Evolutionary conservation across 148 eudicot genomes (phyloP).

Genomic region (Suaeda aralocaspica): DNA sequence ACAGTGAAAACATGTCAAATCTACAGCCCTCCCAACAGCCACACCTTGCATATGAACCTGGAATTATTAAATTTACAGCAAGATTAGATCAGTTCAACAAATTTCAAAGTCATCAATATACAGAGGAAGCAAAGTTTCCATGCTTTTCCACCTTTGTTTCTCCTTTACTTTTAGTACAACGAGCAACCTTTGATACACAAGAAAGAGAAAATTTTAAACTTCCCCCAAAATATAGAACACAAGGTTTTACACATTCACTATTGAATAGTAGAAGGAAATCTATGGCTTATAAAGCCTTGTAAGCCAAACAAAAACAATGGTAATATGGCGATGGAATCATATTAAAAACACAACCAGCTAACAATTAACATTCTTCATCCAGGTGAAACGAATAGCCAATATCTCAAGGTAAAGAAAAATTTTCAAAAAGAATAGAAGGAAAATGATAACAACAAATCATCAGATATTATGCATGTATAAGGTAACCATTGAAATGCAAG

Average conservation of each 20-base stretch:
- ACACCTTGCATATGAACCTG: conserved; percentile 98
- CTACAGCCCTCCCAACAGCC: conserved; percentile 93
- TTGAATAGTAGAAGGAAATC: neutral
- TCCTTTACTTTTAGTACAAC: neutral
- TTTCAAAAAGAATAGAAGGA: no score
- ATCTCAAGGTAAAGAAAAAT: no score
- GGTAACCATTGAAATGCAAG: neutral
- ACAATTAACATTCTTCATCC: no score
- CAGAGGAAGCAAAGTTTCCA: neutral
- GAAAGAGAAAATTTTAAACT: neutral
- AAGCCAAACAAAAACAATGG: no score
- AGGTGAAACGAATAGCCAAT: no score
- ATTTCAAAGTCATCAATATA: neutral
- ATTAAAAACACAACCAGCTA: neutral
- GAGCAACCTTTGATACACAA: neutral
- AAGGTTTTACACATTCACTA: no score
- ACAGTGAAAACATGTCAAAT: conserved; percentile 57
- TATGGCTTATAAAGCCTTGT: neutral
- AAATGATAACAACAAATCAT: neutral
- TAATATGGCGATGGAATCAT: neutral
- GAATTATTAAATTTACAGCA: conserved; percentile 1
- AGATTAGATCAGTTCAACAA: neutral
- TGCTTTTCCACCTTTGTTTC: neutral
- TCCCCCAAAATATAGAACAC: no score
- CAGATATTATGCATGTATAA: neutral